Percentiles rank a stretch among this genome's conserved stretches.
Evolutionary conservation across 2,329 filamentous ascomycete genomes (phyloP).

Genomic region (Aureobasidium musti): DNA sequence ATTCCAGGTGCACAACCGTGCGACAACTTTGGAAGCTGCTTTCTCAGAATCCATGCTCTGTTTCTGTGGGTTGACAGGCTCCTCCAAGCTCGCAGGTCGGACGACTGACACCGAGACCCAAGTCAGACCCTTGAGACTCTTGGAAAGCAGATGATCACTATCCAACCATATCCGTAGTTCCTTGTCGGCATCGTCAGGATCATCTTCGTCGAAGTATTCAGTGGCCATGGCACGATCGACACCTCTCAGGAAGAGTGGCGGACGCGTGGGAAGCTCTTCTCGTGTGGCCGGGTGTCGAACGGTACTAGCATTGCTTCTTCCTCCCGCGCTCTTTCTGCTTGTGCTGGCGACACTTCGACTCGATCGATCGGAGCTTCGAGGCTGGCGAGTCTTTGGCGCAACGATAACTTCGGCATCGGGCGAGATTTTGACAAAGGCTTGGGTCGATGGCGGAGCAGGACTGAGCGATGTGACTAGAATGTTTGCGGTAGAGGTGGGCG

Average conservation of each 20-base stretch:
- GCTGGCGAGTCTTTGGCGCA: conserved; percentile 80
- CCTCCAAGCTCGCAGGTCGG: conserved; percentile 73
- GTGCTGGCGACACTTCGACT: conserved; percentile 78
- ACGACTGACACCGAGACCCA: conserved; percentile 87
- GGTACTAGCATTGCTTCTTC: conserved; percentile 73
- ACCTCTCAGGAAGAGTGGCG: conserved; percentile 74
- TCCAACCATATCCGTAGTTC: conserved; percentile 82
- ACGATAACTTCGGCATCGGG: conserved; percentile 97
- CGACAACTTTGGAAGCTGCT: conserved; percentile 69
- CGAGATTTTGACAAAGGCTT: conserved; percentile 86
- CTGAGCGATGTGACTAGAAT: conserved; percentile 83
- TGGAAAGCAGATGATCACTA: conserved; percentile 69
- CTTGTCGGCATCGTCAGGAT: conserved; percentile 53
- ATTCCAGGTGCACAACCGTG: conserved; percentile 75
- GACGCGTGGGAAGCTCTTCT: conserved; percentile 66
- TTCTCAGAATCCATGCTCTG: conserved; percentile 62
- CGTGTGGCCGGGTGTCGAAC: conserved; percentile 59
- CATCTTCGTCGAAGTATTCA: conserved; percentile 69
- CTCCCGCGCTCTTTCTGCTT: conserved; percentile 69
- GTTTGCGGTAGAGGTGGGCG: conserved; percentile 92
- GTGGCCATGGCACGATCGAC: conserved; percentile 69
- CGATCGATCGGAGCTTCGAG: conserved; percentile 67
- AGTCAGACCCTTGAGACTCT: conserved; percentile 71
- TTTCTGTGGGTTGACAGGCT: conserved; percentile 69
- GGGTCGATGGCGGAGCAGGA: conserved; percentile 66